Base-by-base conservation (phyloP, 495 filamentous ascomycete genomes). In the Aspergillus funiculosus region DNA sequence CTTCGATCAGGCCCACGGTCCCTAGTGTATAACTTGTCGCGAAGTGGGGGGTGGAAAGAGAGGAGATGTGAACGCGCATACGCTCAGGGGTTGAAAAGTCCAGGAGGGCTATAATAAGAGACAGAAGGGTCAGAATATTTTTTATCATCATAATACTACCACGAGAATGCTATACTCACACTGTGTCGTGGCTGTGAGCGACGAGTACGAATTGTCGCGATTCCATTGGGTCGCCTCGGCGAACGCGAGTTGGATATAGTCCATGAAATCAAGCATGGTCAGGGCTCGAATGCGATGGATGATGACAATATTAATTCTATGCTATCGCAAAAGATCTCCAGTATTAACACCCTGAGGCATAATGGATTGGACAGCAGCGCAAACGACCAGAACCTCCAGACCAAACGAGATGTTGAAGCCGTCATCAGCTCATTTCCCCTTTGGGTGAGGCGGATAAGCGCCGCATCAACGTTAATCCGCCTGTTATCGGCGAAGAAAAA, bases 241-340 rank as follows among this genome's bases (percentile, higher is more conserved):
- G 69, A 97, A 98, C 62, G 88, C 84, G 61, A 87, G 79, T 64
- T 94, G 91, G 66, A 98, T 82, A 68, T 94, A 90, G 61, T 96
- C 88, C 90, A 97, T 98, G 73, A 96, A 98, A 63, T 87, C 84
- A 70, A 94, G 81, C 92, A 98, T 98, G 48, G 44, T 72, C 48
- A 40, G 37, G 19, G 28, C 11, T 25, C 1, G n/a, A 24, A 34
- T 5, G 17, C 15, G 22, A 32, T 18, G n/a, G 15, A 24, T 14
- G 35, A 10, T 42, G 6, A 41, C 14, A 11, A 8, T 20, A 17
- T 1, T 15, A 6, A 13, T 39, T 35, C 1, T 24, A 39, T 18
- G 20, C 22, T 2, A 27, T 24, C 11, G 11, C n/a, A n/a, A 7
- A 39, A 7, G 7, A 26, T 39, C 5, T 24, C n/a, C 14, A 15